These are phyloP conservation scores for Pythium aquatile DNA, from an alignment of 352 stramenopile genomes.

Conservation along the genomic window DNA sequence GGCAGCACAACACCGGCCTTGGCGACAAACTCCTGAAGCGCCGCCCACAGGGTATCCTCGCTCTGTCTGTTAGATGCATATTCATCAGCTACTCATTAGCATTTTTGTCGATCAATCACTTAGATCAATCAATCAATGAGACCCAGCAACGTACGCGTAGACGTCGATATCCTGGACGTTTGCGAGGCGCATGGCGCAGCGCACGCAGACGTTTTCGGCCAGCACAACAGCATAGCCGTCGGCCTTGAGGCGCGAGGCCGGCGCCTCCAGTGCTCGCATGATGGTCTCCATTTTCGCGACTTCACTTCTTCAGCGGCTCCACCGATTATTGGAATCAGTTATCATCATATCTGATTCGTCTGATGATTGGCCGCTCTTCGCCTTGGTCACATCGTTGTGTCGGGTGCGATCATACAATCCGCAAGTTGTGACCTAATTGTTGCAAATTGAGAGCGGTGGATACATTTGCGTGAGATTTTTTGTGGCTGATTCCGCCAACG, in stretches of 20 bases:
- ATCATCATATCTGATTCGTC: constrained; percentile 13
- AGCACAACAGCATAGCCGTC: constrained; percentile 27
- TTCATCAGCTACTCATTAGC: no score
- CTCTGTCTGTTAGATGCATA: constrained; percentile 13
- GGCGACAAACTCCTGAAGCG: constrained; percentile 9
- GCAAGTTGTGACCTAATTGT: constrained; percentile 23
- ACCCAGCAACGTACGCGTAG: constrained; percentile 48
- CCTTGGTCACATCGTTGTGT: constrained; percentile 1
- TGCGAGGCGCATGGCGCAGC: constrained; percentile 68
- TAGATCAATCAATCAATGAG: background rate
- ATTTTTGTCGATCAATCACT: background rate
- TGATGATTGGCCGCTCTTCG: constrained; percentile 6
- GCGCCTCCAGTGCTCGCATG: constrained; percentile 10
- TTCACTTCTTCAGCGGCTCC: background rate
- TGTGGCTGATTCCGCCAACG: background rate
- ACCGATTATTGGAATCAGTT: constrained; percentile 12
- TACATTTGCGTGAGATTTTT: background rate
- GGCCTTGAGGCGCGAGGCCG: constrained; percentile 32
- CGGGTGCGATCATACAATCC: constrained; percentile 3
- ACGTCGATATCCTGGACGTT: constrained; percentile 39
- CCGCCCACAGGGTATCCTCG: constrained; percentile 13
- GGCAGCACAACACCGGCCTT: constrained; percentile 22
- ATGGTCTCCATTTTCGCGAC: background rate
- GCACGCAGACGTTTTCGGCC: constrained; percentile 48
- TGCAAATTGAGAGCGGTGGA: constrained; percentile 21